phyloP scores from a whole-genome alignment of 1,284 basidiomycete genomes.

The Ganoderma resinaceum region DNA sequence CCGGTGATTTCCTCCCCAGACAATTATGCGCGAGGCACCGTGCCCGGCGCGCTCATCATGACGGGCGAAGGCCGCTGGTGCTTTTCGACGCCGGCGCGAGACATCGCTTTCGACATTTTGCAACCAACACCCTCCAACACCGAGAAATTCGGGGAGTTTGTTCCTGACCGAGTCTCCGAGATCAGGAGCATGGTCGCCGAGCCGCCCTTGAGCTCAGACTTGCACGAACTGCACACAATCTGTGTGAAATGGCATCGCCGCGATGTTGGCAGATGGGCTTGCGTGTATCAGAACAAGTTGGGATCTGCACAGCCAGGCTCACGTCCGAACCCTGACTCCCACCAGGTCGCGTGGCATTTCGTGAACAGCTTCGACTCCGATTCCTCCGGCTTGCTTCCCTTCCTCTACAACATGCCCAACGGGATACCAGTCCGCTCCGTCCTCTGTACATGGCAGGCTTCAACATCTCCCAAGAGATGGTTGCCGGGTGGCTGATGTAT shows the following conservation, averaged over 20 bases:
- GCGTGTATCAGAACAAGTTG: background rate
- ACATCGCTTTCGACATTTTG: background rate
- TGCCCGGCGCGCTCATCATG: background rate
- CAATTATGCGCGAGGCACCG: background rate
- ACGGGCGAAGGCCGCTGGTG: background rate
- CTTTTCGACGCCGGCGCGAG: background rate
- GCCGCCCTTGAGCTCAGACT: background rate
- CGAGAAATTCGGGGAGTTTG: background rate
- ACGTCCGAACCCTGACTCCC: background rate
- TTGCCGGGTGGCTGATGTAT: background rate
- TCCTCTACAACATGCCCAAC: background rate
- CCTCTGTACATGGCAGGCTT: background rate
- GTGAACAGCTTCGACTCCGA: background rate
- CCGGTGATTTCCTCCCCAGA: constrained; percentile 1
- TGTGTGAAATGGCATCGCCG: background rate
- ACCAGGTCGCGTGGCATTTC: background rate
- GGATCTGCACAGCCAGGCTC: background rate
- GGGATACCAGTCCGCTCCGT: background rate
- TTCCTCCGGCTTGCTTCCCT: background rate
- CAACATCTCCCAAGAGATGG: background rate
- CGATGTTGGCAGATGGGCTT: background rate
- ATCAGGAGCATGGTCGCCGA: background rate
- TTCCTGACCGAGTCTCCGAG: background rate
- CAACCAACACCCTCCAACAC: background rate
- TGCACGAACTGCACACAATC: background rate